Evolutionary conservation across 805 yeast species (phyloP).

Genomic region (Yamadazyma laniorum): DNA sequence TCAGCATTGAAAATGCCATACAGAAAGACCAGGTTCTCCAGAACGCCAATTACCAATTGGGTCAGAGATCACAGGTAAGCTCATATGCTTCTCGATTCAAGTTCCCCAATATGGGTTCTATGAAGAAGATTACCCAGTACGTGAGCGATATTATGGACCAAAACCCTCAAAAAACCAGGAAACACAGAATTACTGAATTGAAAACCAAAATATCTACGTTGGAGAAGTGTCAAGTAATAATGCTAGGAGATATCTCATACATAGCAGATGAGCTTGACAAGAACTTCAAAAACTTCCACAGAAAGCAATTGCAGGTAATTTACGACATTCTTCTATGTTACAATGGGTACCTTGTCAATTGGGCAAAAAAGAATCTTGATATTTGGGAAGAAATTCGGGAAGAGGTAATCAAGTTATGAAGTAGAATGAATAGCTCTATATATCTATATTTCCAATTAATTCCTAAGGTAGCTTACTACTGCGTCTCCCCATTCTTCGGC

Average conservation of each 20-base stretch:
- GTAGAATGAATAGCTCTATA: too few relatives aligned
- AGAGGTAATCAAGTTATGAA: slow-evolving; percentile 28
- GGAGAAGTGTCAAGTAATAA: slow-evolving; percentile 47
- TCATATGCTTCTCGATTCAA: slow-evolving; percentile 30
- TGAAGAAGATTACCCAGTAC: slow-evolving; percentile 49
- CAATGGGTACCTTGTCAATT: slow-evolving; percentile 53
- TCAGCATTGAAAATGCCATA: slow-evolving; percentile 24
- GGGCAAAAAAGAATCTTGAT: slow-evolving; percentile 68
- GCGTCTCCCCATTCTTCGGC: slow-evolving; percentile 71
- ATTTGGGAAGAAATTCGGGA: slow-evolving; percentile 64
- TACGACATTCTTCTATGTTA: slow-evolving; percentile 52
- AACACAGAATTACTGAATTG: slow-evolving; percentile 48
- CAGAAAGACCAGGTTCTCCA: slow-evolving; percentile 21
- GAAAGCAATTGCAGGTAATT: slow-evolving; percentile 49
- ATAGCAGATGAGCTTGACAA: slow-evolving; percentile 46
- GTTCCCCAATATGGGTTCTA: slow-evolving; percentile 37
- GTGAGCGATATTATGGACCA: slow-evolving; percentile 59
- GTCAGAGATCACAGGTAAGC: slow-evolving; percentile 5
- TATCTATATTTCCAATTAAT: too few relatives aligned
- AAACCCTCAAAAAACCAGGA: slow-evolving; percentile 63
- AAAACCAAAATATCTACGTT: slow-evolving; percentile 53
- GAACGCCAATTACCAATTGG: slow-evolving; percentile 21
- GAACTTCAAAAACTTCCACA: slow-evolving; percentile 49
- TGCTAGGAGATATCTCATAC: slow-evolving; percentile 40
- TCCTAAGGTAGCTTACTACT: slow-evolving; percentile 31